phyloP scores from a whole-genome alignment of 2,329 filamentous ascomycete species.

The Epichloe typhina region DNA sequence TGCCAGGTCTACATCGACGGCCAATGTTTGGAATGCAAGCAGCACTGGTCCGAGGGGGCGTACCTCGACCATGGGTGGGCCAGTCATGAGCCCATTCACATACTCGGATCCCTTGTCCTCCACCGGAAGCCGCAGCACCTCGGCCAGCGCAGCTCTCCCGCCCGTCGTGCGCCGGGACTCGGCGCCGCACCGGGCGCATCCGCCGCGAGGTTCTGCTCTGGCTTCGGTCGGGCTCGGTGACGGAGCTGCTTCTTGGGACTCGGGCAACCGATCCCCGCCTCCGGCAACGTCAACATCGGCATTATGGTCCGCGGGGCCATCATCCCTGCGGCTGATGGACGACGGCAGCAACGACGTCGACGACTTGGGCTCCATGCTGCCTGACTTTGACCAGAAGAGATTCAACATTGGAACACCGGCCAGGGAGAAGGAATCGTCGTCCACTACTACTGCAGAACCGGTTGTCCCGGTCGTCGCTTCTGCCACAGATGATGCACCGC shows the following conservation, averaged over 20 bases:
- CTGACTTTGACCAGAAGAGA: constrained; percentile 35
- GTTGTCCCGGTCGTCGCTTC: not conserved
- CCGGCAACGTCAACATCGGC: constrained; percentile 12
- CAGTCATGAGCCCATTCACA: constrained; percentile 22
- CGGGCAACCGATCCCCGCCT: constrained; percentile 12
- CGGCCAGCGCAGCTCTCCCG: constrained; percentile 26
- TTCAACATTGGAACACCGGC: constrained; percentile 11
- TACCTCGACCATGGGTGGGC: constrained; percentile 14
- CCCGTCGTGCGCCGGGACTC: constrained; percentile 17
- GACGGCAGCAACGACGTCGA: constrained; percentile 34
- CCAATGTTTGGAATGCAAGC: constrained; percentile 16
- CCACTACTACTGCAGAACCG: not conserved
- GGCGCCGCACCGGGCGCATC: constrained; percentile 14
- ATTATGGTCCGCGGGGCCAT: constrained; percentile 23
- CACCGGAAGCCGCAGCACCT: constrained; percentile 29
- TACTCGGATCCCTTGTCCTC: constrained; percentile 30
- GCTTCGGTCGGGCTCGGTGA: constrained; percentile 6
- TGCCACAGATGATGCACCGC: constrained; percentile 6
- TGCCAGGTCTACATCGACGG: constrained; percentile 20
- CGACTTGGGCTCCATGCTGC: constrained; percentile 36
- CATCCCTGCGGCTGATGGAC: constrained; percentile 29
- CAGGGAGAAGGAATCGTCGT: not conserved
- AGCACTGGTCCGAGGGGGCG: constrained; percentile 21
- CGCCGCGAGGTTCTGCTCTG: constrained; percentile 9
- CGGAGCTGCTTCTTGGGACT: constrained; percentile 7